These are phyloP conservation scores for Malbranchea cinnamomea DNA, from an alignment of 2,329 filamentous ascomycete genomes.

Conservation along the genomic window DNA sequence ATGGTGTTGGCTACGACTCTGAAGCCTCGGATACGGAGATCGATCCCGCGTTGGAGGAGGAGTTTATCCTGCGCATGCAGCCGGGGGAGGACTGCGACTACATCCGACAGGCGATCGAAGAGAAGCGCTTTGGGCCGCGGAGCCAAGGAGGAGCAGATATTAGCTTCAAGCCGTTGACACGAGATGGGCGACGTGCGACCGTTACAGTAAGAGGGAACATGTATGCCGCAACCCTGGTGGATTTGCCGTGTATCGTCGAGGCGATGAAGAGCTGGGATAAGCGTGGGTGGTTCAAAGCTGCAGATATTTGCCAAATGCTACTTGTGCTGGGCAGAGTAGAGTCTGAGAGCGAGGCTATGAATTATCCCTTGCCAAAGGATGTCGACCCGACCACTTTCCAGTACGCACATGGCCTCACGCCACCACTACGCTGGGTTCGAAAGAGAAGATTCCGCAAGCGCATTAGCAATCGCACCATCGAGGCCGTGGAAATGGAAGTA, in stretches of 20 bases:
- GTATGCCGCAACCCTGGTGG: slow-evolving; percentile 67
- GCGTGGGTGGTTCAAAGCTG: slow-evolving; percentile 74
- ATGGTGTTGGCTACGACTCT: slow-evolving; percentile 88
- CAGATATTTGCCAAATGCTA: slow-evolving; percentile 81
- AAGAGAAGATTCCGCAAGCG: slow-evolving; percentile 74
- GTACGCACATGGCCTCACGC: slow-evolving; percentile 76
- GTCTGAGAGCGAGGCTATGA: slow-evolving; percentile 50
- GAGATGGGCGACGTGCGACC: slow-evolving; percentile 56
- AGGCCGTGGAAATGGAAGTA: slow-evolving; percentile 69
- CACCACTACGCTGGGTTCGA: slow-evolving; percentile 72
- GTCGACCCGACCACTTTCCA: slow-evolving; percentile 51
- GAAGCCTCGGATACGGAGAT: slow-evolving; percentile 80
- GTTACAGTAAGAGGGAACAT: slow-evolving; percentile 53
- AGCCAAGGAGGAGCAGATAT: slow-evolving; percentile 60
- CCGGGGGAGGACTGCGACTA: slow-evolving; percentile 79
- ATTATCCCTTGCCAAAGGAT: slow-evolving; percentile 54
- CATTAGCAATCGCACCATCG: slow-evolving; percentile 67
- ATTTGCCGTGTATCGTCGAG: slow-evolving; percentile 75
- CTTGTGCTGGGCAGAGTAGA: slow-evolving; percentile 56
- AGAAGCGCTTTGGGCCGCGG: slow-evolving; percentile 58
- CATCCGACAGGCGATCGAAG: slow-evolving; percentile 57
- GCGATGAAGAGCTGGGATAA: slow-evolving; percentile 90
- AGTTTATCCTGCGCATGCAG: slow-evolving; percentile 77
- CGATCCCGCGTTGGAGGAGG: slow-evolving; percentile 79
- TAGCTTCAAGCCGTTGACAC: slow-evolving; percentile 58